These are phyloP conservation scores for Schizophyllum amplum DNA, from an alignment of 1,284 basidiomycete genomes.

Conservation along the genomic window DNA sequence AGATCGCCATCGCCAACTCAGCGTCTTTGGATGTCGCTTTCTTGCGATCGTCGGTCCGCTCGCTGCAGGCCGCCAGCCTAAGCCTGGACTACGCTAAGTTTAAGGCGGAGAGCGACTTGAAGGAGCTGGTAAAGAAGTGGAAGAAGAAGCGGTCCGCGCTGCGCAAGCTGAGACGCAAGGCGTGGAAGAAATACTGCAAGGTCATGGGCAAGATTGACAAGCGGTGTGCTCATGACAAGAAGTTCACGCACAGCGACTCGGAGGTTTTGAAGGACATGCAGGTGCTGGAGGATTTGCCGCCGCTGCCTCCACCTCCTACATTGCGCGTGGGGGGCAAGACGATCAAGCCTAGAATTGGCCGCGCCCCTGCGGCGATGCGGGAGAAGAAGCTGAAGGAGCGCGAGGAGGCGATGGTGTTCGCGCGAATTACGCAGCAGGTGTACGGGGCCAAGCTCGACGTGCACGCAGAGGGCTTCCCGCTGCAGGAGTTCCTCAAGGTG, in stretches of 20 bases:
- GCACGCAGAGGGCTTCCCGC: conserved; percentile 16
- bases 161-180: conserved; percentile 16
- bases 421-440: not conserved
- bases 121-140: conserved; percentile 27
- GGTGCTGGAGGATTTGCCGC: not conserved
- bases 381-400: conserved; percentile 8
- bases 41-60: conserved; percentile 37
- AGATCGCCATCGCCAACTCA: conserved; percentile 15
- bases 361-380: conserved; percentile 1
- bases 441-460: not conserved
- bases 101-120: conserved; percentile 27
- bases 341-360: conserved; percentile 2
- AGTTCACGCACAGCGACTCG: not conserved
- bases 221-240: conserved; percentile 5
- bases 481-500: conserved; percentile 47
- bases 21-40: conserved; percentile 23
- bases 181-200: conserved; percentile 18
- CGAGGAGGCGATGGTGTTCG: conserved; percentile 5
- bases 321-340: not conserved
- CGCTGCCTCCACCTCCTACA: not conserved
- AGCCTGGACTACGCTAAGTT: conserved; percentile 44
- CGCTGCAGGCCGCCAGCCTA: conserved; percentile 42
- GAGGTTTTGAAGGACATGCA: too few relatives aligned
- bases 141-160: conserved; percentile 21
- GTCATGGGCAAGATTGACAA: conserved; percentile 20